A percentile compares a stretch with the other conserved stretches of the same genome.
These are phyloP conservation scores for Nakaseomyces nivariensis DNA, from an alignment of 1,139 yeast genomes.

Conservation along the genomic window DNA sequence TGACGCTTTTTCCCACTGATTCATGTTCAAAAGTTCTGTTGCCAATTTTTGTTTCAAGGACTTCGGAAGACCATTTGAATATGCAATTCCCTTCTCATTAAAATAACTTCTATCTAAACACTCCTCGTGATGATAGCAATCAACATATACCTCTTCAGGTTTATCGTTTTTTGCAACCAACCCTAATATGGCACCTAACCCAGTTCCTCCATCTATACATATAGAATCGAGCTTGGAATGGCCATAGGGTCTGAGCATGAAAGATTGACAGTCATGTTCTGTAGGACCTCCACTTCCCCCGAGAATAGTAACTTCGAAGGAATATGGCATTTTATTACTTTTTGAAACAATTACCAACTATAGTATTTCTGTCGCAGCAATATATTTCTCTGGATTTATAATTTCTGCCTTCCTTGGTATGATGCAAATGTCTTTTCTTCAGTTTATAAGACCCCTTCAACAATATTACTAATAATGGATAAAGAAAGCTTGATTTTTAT, in stretches of 20 bases:
- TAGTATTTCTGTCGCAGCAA: too few species aligned
- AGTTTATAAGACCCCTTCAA: too few species aligned
- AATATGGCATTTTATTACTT: neutral
- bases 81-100: slow-evolving; percentile 5
- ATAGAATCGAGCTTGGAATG: slow-evolving; percentile 36
- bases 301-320: slow-evolving; percentile 46
- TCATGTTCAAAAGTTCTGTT: neutral
- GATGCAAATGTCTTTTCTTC: too few species aligned
- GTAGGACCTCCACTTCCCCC: slow-evolving; percentile 78
- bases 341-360: too few species aligned
- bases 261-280: slow-evolving; percentile 57
- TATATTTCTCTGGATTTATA: too few species aligned
- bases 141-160: neutral
- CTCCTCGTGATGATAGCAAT: slow-evolving; percentile 9
- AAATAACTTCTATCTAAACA: slow-evolving; percentile 11
- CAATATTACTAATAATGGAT: too few species aligned
- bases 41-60: slow-evolving; percentile 2
- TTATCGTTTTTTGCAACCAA: slow-evolving; percentile 2
- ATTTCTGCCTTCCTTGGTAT: too few species aligned
- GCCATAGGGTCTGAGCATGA: slow-evolving; percentile 48
- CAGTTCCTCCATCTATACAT: slow-evolving; percentile 75
- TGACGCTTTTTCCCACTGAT: slow-evolving; percentile 7
- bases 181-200: slow-evolving; percentile 37
- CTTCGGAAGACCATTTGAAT: slow-evolving; percentile 10
- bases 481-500: too few species aligned